phyloP scores from a whole-genome alignment of 176 grass and related monocot species.

The Zoysia japonica region DNA sequence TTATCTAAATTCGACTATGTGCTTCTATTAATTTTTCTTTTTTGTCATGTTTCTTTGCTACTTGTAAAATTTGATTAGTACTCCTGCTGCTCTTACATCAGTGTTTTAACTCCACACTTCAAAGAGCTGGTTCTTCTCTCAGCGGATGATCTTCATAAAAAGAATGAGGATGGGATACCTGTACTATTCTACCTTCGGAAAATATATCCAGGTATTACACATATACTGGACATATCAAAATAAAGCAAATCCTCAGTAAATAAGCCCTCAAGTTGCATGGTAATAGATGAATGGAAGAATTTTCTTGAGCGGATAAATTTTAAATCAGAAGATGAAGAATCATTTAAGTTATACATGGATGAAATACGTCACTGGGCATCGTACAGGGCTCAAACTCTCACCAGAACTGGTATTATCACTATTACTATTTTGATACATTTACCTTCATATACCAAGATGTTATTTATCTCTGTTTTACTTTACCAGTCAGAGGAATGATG shows the following conservation, averaged over 20 bases:
- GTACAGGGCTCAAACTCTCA: slow-evolving; percentile 73
- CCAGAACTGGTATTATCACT: slow-evolving; percentile 51
- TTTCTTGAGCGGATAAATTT: slow-evolving; percentile 42
- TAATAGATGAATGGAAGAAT: slow-evolving; percentile 75
- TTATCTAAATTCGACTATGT: too few species aligned
- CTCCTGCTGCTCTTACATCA: too few species aligned
- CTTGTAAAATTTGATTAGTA: too few species aligned
- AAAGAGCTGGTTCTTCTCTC: slow-evolving; percentile 70
- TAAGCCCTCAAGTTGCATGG: neutral
- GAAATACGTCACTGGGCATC: slow-evolving; percentile 59
- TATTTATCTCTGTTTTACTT: slow-evolving; percentile 24
- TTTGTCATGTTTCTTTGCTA: too few species aligned
- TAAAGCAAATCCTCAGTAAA: too few species aligned
- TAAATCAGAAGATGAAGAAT: neutral
- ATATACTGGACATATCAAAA: neutral
- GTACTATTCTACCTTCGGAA: slow-evolving; percentile 70
- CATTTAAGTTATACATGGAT: neutral
- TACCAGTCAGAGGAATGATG: slow-evolving; percentile 89
- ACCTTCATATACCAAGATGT: slow-evolving; percentile 16
- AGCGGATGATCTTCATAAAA: slow-evolving; percentile 41
- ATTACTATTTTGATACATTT: slow-evolving; percentile 2
- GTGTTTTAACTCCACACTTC: slow-evolving; percentile 87
- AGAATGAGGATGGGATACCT: slow-evolving; percentile 85
- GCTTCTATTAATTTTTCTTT: too few species aligned
- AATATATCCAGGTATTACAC: slow-evolving; percentile 72